Evolutionary conservation across 768 basidiomycete genomes (phyloP), one percentile per base, ranked within the genome.

Genomic region (Tylopilus plumbeoviolaceoides): DNA sequence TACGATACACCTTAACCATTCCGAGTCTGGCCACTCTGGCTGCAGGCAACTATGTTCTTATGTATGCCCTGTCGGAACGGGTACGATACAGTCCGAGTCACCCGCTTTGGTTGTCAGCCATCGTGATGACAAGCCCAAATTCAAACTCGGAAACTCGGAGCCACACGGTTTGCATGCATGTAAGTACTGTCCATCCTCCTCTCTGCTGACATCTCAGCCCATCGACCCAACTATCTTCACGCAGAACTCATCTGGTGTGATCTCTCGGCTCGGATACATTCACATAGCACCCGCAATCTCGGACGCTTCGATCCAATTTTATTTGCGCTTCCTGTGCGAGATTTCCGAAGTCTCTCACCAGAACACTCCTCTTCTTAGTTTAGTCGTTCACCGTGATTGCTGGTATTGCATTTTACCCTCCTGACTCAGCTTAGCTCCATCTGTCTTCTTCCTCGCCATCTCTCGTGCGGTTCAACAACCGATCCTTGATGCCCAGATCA

Each of bases 281-380:
- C 80, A 87, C 31, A 76, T 90, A 21, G 87, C 89, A 58, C 80
- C 83, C 1, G 87, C 89, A 3, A 85, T 91, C 28, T 86, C 83
- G 18, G 71, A 73, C 88, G 89, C 4, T 89, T 90, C 63, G 89
- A 91, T 65, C 89, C 89, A 10, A 79, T 89, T 41, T 70, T 88
- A 40, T 79, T 73, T 35, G 87, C 87, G 81, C 86, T 84, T 7
- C 53, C 73, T 27, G 58, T 85, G 1, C 72, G 72, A 7, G 73
- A 78, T 31, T 89, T 88, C 65, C 65, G 69, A 49, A 62, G 0
- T 56, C 73, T 17, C 73, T 66, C 21, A 85, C 78, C 58, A 77
- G 85, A 49, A 70, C 90, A 61, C 82, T 84, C 1, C 73, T 91
- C n/a, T 73, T 91, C 14, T 75, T 90, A 39, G 83, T 91, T 65